Conservation (phyloP, 2,329 filamentous ascomycete species). For the Kalmusia sp. region DNA sequence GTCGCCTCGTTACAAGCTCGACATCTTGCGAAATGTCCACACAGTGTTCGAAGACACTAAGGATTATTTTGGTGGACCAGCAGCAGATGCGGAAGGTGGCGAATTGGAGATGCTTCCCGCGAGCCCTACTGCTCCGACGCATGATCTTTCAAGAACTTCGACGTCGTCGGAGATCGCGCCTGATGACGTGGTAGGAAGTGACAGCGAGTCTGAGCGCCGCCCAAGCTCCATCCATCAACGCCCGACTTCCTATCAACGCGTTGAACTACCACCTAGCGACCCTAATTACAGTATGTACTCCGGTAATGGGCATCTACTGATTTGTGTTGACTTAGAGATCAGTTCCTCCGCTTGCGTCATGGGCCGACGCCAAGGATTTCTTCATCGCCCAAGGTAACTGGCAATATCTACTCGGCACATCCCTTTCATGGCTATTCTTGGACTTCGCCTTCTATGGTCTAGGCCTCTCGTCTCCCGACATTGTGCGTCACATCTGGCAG, state of each 20-base stretch:
- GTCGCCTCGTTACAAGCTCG: constrained; percentile 48
- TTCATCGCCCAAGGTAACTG: constrained; percentile 46
- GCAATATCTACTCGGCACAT: constrained; percentile 46
- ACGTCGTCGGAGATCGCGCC: constrained; percentile 34
- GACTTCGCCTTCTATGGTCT: constrained; percentile 48
- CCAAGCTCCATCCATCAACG: constrained; percentile 16
- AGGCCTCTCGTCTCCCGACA: constrained; percentile 44
- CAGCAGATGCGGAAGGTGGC: constrained; percentile 30
- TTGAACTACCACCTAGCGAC: constrained; percentile 31
- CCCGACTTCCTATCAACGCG: constrained; percentile 1
- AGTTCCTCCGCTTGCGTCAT: constrained; percentile 47
- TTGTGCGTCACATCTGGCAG: constrained; percentile 43
- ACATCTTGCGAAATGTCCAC: constrained; percentile 45
- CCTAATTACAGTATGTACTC: constrained; percentile 54
- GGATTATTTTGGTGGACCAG: constrained; percentile 37
- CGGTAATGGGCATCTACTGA: too few relatives aligned
- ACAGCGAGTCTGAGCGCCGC: constrained; percentile 33
- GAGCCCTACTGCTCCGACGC: constrained; percentile 6
- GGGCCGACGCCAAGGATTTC: constrained; percentile 39
- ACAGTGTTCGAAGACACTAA: constrained; percentile 42
- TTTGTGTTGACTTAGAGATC: background rate
- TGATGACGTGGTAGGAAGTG: constrained; percentile 31
- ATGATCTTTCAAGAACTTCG: constrained; percentile 21
- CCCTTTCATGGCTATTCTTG: constrained; percentile 43
- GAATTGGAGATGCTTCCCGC: constrained; percentile 36